Evolutionary conservation across 495 filamentous ascomycete genomes (phyloP), one percentile per base, ranked within the genome.

Genomic region (Polyplosphaeria fusca): DNA sequence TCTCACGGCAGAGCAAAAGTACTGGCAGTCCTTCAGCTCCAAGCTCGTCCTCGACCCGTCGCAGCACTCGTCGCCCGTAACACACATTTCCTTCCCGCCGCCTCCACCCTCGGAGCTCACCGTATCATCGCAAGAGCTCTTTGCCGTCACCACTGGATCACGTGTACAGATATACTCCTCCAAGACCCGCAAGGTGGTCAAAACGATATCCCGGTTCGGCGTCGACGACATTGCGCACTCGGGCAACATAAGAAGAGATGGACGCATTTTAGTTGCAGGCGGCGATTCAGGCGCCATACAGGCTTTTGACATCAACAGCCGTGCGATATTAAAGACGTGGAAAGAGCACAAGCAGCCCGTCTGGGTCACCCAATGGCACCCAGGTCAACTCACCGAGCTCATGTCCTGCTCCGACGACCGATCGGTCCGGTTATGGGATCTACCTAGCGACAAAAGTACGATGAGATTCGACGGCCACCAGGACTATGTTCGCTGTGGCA

Each of bases 291-390:
- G 94, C 18, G 79, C 84, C 39, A 87, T 99, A 41, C 94, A 97
- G 69, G 89, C 95, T 13, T 99, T 97, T 67, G 94, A 99, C 64
- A 81, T 93, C 48, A 82, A 79, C 19, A 89, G 88, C 37, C 82
- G 93, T 52, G 90, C 91, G 1, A 95, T 97, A 53, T 72, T 99
- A 66, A 93, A 93, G 77, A 95, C 93, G 43, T 99, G 93, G 94
- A 83, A 84, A 58, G 84, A 92, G 40, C 93, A 98, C 72, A 91
- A 92, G 73, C 91, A 95, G 76, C 88, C 94, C 37, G 91, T 95
- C 30, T 95, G 93, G 86, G 82, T 85, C 20, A 88, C 88, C 39
- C 87, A 87, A 63, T 97, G 93, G 77, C 89, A 85, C 18, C 91
- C 91, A 5, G 83, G 82, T 45, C 88, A 93, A 27, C 79, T 94